phyloP scores from a whole-genome alignment of 2,329 filamentous ascomycete genomes.

The Fonsecaea nubica region DNA sequence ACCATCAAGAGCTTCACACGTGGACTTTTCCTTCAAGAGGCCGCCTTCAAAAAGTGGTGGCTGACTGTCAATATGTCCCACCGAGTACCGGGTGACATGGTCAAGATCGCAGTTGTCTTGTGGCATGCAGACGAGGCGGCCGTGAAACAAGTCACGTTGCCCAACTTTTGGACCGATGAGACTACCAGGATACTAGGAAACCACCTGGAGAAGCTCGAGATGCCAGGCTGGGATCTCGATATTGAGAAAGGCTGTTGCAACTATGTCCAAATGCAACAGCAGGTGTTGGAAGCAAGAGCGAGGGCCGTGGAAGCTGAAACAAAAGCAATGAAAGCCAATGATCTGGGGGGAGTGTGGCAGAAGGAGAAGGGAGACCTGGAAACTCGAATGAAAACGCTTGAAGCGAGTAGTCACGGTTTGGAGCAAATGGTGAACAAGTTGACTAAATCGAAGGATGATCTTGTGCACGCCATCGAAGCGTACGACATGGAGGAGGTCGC shows the following conservation, averaged over 20 bases:
- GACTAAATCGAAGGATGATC: not conserved
- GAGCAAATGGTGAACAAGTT: conserved; percentile 4
- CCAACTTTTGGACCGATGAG: conserved; percentile 25
- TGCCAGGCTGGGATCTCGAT: conserved; percentile 15
- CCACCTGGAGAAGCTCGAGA: conserved; percentile 20
- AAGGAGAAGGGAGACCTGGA: conserved; percentile 2
- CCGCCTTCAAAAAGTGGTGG: conserved; percentile 30
- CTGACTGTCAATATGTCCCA: conserved; percentile 13
- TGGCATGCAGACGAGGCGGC: conserved; percentile 22
- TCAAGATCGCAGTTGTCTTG: conserved; percentile 26
- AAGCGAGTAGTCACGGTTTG: not conserved
- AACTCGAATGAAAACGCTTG: not conserved
- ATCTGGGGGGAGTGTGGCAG: not conserved
- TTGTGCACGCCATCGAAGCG: conserved; percentile 12
- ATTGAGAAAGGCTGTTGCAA: conserved; percentile 8
- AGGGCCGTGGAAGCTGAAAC: conserved; percentile 1
- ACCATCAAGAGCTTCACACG: conserved; percentile 20
- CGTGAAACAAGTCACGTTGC: conserved; percentile 14
- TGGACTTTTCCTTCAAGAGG: conserved; percentile 26
- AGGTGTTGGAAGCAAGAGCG: conserved; percentile 11
- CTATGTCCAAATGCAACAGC: conserved; percentile 17
- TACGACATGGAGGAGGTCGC: conserved; percentile 13
- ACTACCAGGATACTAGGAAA: conserved; percentile 19
- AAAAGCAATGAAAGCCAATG: not conserved
- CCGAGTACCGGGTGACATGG: conserved; percentile 21